Percentiles rank a stretch among this genome's conserved stretches.
Evolutionary conservation across 805 yeast genomes (phyloP).

Genomic region (Ogataea neopini): DNA sequence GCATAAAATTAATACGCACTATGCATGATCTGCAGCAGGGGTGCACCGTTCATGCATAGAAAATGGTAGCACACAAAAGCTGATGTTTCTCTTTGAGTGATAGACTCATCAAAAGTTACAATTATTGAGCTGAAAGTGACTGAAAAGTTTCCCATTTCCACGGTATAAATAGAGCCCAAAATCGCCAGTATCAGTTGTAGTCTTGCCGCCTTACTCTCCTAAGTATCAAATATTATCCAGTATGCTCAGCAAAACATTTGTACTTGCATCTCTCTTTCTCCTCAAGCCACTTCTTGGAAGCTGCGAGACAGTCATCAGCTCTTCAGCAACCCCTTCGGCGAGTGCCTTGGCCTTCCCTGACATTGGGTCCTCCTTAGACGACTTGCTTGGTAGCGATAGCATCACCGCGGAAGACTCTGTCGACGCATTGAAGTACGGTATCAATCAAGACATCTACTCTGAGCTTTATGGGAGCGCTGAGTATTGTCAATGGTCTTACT

Average conservation of each 20-base stretch:
- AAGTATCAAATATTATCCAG: neutral
- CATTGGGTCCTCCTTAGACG: neutral
- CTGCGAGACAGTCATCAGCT: neutral
- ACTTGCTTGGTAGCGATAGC: neutral
- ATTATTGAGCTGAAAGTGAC: no score
- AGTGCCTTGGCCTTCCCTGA: neutral
- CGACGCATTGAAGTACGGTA: constrained; percentile 3
- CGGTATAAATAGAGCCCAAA: no score
- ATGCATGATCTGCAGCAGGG: no score
- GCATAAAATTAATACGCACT: neutral
- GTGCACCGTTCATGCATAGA: no score
- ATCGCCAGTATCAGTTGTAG: no score
- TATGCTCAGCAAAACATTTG: neutral
- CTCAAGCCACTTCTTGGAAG: constrained; percentile 1
- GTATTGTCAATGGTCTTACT: constrained; percentile 38
- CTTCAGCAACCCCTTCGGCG: neutral
- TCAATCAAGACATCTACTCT: constrained; percentile 23
- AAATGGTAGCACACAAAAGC: no score
- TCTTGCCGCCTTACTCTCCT: neutral
- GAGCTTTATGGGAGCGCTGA: constrained; percentile 34
- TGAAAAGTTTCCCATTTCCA: no score
- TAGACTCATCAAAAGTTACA: no score
- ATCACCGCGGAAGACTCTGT: constrained; percentile 1
- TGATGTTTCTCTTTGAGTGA: no score
- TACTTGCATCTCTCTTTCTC: neutral